Evolutionary conservation across 805 yeast genomes (phyloP).

Genomic region (Sugiyamaella valdiviana): DNA sequence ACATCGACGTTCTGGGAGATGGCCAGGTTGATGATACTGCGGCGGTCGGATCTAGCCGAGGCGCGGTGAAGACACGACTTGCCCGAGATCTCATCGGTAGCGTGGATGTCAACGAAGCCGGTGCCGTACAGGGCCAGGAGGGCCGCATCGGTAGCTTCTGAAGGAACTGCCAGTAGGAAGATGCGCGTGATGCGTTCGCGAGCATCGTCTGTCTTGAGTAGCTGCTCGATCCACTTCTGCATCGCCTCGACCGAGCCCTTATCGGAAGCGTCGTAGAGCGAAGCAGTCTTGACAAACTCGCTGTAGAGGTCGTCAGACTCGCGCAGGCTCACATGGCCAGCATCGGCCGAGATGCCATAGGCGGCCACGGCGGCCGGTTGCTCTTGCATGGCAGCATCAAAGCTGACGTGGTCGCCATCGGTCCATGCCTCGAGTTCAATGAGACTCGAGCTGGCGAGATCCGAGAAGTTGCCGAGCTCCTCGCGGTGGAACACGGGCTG

Average conservation of each 20-base stretch:
- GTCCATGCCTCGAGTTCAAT: conserved; percentile 70
- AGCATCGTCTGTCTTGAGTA: conserved; percentile 37
- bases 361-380: conserved; percentile 1
- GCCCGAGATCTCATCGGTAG: conserved; percentile 65
- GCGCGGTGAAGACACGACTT: conserved; percentile 72
- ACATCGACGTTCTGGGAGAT: conserved; percentile 27
- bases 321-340: conserved; percentile 12
- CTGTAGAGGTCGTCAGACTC: conserved; percentile 66
- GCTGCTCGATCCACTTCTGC: conserved; percentile 40
- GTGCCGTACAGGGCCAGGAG: conserved; percentile 43
- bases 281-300: conserved; percentile 47
- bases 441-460: conserved; percentile 44
- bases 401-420: conserved; percentile 40
- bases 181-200: conserved; percentile 55
- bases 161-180: conserved; percentile 60
- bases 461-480: conserved; percentile 78
- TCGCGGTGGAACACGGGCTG: conserved; percentile 94
- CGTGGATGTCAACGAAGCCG: conserved; percentile 53
- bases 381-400: too few species aligned
- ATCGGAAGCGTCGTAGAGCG: conserved; percentile 22
- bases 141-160: conserved; percentile 59
- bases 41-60: conserved; percentile 28
- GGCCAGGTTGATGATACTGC: conserved; percentile 28
- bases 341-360: conserved; percentile 2
- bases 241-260: conserved; percentile 37